Conservation (phyloP, 768 basidiomycete genomes). For the Candolleomyces eurysporus region DNA sequence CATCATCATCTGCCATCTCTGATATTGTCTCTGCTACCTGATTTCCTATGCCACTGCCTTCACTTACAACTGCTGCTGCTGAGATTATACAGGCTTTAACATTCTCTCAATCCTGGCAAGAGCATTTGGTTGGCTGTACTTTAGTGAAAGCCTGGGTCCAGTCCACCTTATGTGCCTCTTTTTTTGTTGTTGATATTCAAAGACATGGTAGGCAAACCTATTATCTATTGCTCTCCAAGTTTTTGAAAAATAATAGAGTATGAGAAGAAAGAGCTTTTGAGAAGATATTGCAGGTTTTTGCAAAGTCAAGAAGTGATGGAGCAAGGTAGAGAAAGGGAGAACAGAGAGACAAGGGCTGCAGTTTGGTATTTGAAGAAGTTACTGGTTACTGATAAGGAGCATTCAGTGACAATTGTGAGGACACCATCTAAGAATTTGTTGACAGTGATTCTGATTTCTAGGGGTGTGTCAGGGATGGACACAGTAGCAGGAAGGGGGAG, state of each 20-base stretch:
- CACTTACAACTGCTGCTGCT: too few relatives aligned
- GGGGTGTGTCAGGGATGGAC: slow-evolving; percentile 43
- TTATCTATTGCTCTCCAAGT: slow-evolving; percentile 87
- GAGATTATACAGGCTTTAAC: slow-evolving; percentile 64
- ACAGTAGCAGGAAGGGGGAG: slow-evolving; percentile 17
- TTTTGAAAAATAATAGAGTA: slow-evolving; percentile 83
- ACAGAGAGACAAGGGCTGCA: slow-evolving; percentile 58
- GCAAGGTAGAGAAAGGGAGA: slow-evolving; percentile 44
- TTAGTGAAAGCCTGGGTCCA: slow-evolving; percentile 78
- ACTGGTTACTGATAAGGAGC: slow-evolving; percentile 76
- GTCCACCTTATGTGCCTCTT: slow-evolving; percentile 88
- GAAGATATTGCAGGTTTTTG: slow-evolving; percentile 88
- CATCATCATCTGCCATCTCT: too few relatives aligned
- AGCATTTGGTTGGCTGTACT: slow-evolving; percentile 71
- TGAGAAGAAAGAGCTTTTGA: slow-evolving; percentile 70
- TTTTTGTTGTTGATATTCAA: slow-evolving; percentile 84
- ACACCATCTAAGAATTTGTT: slow-evolving; percentile 89
- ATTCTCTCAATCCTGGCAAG: slow-evolving; percentile 78
- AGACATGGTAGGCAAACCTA: slow-evolving; percentile 69
- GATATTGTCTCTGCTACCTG: too few relatives aligned
- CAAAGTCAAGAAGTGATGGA: slow-evolving; percentile 62
- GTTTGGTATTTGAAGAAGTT: slow-evolving; percentile 60
- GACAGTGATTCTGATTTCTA: slow-evolving; percentile 82
- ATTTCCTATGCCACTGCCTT: too few relatives aligned
- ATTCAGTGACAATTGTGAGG: slow-evolving; percentile 83